Base-by-base conservation (phyloP, 768 basidiomycete genomes). In the Strobilomyces dryophilus region DNA sequence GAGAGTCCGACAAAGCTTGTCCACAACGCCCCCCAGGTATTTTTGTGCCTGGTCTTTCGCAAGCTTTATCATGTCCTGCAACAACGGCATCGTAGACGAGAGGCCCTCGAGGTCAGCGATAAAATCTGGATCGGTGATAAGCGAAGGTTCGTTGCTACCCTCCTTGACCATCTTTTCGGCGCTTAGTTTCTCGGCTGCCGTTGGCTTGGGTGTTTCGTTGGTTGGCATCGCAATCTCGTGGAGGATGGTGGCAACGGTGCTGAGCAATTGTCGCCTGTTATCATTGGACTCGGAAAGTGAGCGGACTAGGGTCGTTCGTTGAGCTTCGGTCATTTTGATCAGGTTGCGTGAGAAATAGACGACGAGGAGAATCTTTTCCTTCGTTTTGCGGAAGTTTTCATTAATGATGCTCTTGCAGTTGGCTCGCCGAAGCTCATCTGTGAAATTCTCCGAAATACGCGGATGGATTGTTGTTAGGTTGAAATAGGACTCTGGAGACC, bases 91-190 rank as follows among this genome's bases (percentile, higher is more conserved):
- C 26, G 56, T 52, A 4, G 32, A 40, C 1, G 27, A 56, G 34
- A 59, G 44, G 17, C 35, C 20, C 26, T 63, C 64, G 14, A 66
- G 59, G 44, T 67, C 63, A 5, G 59, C 31, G 15, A 66, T 36
- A 39, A 68, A 66, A 18, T 62, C 58, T 2, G 53, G 41, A 36
- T 66, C 66, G 26, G 3, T 53, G 4, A 63, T 36, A 20, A 60
- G 66, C 34, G 61, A 60, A 18, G 57, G 12, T 26, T 66, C 61
- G 2, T 53, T 58, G 4, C 42, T 21, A 14, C 64, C 61, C 2
- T 66, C 65, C 53, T 41, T 66, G 6, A 66, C 47, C 56, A 67
- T 47, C 41, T 45, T 54, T 0, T 66, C 63, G 4, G 62, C 64
- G 8, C 10, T 47, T 29, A 3, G 44, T 8, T 7, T 47, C 18